Conservation (phyloP, 2,329 filamentous ascomycete genomes). For the Colletotrichum limetticola region DNA sequence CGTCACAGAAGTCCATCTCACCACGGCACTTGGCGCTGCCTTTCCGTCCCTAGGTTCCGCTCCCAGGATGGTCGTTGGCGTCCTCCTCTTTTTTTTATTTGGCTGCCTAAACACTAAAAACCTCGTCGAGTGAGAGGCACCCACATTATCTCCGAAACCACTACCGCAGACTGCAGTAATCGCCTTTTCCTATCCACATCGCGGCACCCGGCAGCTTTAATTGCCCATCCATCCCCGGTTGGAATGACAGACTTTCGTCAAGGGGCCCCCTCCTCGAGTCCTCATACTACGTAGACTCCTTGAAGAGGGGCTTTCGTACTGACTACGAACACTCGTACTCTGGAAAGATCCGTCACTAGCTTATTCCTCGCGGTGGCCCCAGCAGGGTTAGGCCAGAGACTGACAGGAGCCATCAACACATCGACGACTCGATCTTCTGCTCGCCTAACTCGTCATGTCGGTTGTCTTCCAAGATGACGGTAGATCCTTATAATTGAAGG, state of each 20-base stretch:
- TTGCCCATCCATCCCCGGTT: not conserved
- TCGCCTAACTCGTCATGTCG: not conserved
- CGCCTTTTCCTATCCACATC: not conserved
- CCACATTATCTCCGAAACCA: slow-evolving; percentile 20
- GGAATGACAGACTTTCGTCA: slow-evolving; percentile 1
- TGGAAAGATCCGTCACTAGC: not conserved
- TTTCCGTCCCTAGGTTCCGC: not conserved
- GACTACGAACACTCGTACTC: not conserved
- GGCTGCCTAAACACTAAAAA: slow-evolving; percentile 34
- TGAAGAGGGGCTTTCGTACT: not conserved
- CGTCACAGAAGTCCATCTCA: not conserved
- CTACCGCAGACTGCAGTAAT: not conserved
- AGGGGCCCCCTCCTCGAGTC: not conserved
- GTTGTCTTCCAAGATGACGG: not conserved
- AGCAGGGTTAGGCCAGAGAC: not conserved
- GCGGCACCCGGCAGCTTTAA: not conserved
- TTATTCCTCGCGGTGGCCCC: no score
- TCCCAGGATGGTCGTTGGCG: not conserved
- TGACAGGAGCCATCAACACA: not conserved
- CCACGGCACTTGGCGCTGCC: not conserved
- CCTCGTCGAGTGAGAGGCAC: slow-evolving; percentile 2
- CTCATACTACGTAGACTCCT: no score
- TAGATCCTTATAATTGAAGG: not conserved
- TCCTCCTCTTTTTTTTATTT: slow-evolving; percentile 18
- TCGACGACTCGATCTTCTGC: not conserved